These are phyloP conservation scores for Colletotrichum cereale DNA, from an alignment of 2,329 filamentous ascomycete genomes.

Conservation along the genomic window DNA sequence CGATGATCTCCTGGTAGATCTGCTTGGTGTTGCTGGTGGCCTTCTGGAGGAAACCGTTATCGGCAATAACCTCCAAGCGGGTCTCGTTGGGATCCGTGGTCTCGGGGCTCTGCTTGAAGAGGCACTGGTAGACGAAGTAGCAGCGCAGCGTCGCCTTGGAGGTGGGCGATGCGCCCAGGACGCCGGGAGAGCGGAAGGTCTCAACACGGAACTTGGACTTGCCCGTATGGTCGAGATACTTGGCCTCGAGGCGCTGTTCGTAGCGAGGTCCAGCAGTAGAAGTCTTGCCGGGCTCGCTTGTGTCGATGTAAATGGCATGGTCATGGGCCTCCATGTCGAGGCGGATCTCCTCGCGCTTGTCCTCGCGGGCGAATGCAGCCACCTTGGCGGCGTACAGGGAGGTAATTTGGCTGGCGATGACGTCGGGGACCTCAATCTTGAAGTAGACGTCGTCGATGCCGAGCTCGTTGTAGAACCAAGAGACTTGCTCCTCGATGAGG, in stretches of 20 bases:
- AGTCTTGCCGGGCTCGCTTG: slow-evolving; percentile 87
- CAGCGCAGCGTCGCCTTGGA: slow-evolving; percentile 89
- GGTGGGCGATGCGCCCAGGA: slow-evolving; percentile 74
- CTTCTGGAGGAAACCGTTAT: slow-evolving; percentile 95
- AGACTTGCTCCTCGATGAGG: slow-evolving; percentile 86
- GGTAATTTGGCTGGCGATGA: slow-evolving; percentile 93
- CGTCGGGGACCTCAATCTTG: slow-evolving; percentile 85
- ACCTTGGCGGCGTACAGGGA: slow-evolving; percentile 98
- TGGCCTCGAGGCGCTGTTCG: slow-evolving; percentile 92
- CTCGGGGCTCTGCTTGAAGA: slow-evolving; percentile 81
- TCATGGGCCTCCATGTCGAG: slow-evolving; percentile 95
- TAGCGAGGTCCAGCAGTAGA: slow-evolving; percentile 86
- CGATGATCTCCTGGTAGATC: slow-evolving; percentile 95
- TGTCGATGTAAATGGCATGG: slow-evolving; percentile 99
- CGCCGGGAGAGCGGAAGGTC: slow-evolving; percentile 92
- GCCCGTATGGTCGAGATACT: slow-evolving; percentile 88
- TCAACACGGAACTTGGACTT: slow-evolving; percentile 89
- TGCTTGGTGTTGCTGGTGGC: slow-evolving; percentile 95
- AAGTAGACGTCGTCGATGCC: slow-evolving; percentile 99
- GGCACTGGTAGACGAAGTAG: slow-evolving; percentile 99
- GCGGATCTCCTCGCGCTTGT: slow-evolving; percentile 94
- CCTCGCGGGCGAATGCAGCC: slow-evolving; percentile 90
- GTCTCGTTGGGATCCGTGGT: slow-evolving; percentile 84
- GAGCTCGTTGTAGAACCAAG: slow-evolving; percentile 98
- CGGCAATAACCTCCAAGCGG: slow-evolving; percentile 89